These are phyloP conservation scores for Erodium trifolium DNA, from an alignment of 441 rosid genomes.

Conservation along the genomic window DNA sequence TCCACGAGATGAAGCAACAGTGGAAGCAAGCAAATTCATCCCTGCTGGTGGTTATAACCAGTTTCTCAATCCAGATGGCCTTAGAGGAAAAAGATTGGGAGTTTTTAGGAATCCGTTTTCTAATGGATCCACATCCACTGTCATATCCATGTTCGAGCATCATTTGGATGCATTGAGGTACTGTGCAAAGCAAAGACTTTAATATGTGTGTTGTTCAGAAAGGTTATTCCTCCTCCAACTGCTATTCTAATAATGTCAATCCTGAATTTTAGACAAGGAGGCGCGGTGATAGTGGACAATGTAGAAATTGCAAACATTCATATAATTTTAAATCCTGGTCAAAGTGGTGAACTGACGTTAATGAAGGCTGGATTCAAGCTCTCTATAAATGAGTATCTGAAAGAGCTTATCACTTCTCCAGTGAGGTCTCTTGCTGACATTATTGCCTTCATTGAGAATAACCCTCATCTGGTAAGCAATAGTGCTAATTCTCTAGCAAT, in stretches of 20 bases:
- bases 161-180: slow-evolving; percentile 22
- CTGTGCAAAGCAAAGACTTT: not conserved
- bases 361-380: slow-evolving; percentile 26
- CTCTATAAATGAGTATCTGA: slow-evolving; percentile 22
- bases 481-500: not conserved
- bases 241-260: not conserved
- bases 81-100: slow-evolving; percentile 31
- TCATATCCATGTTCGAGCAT: slow-evolving; percentile 18
- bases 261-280: slow-evolving; percentile 18
- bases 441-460: slow-evolving; percentile 26
- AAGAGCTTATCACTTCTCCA: slow-evolving; percentile 24
- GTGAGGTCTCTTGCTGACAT: slow-evolving; percentile 34
- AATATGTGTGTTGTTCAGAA: not conserved
- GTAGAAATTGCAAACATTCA: slow-evolving; percentile 24
- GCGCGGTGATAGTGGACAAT: slow-evolving; percentile 30
- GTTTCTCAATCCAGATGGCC: slow-evolving; percentile 26
- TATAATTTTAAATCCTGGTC: slow-evolving; percentile 18
- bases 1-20: slow-evolving; percentile 31
- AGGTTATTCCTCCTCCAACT: not conserved
- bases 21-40: slow-evolving; percentile 27
- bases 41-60: slow-evolving; percentile 33
- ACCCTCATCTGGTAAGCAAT: slow-evolving; percentile 26
- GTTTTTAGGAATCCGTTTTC: slow-evolving; percentile 26
- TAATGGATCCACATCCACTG: slow-evolving; percentile 15
- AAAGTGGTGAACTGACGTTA: slow-evolving; percentile 22